Base-by-base conservation (phyloP, 140 eudicot species). In the Cichorium intybus region DNA sequence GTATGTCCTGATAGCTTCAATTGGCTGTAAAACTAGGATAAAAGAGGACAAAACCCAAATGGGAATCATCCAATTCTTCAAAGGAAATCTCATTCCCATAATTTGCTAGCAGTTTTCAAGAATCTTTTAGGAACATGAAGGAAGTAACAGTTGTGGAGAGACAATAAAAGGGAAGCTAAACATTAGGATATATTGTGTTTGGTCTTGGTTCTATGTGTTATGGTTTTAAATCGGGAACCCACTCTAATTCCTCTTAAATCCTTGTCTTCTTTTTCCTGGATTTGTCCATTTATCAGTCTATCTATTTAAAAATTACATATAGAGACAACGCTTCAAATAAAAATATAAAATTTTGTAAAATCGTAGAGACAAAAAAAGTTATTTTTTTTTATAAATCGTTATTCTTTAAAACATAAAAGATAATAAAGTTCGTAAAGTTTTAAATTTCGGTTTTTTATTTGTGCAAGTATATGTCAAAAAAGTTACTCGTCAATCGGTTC, bases 21-120 rank as follows among this genome's bases (percentile, higher is more conserved):
- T 28, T 64, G 55, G 65, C 21, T 70, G 17, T 27, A 67, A 78
- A 58, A 75, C 57, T 12, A 79, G 56, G 62, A 62, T 16, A 24
- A 74, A 68, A 68, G 17, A 65, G 48, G 51, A 56, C 10, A 73
- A 71, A 64, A 76, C 80, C 81, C 79, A 87, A 69, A 84, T 81
- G 84, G 79, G 76, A 23, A 87, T 41, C 49, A 77, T 53, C 70
- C 76, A 60, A 47, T 75, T 60, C 31, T 56, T 73, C 11, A 24
- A 10, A 66, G 60, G 58, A 60, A 75, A 74, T 68, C 69, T 79
- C 78, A 79, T 63, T 21, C 24, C 39, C 73, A 24, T 26, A 29
- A 27, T 41, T 27, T 41, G 57, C 7, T 51, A n/a, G 9, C 12
- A 48, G 45, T 14, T 51, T 31, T 52, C 43, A 61, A 58, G 56